phyloP scores from a whole-genome alignment of 164 flowering plant genomes.

The Dillenia turbinata region DNA sequence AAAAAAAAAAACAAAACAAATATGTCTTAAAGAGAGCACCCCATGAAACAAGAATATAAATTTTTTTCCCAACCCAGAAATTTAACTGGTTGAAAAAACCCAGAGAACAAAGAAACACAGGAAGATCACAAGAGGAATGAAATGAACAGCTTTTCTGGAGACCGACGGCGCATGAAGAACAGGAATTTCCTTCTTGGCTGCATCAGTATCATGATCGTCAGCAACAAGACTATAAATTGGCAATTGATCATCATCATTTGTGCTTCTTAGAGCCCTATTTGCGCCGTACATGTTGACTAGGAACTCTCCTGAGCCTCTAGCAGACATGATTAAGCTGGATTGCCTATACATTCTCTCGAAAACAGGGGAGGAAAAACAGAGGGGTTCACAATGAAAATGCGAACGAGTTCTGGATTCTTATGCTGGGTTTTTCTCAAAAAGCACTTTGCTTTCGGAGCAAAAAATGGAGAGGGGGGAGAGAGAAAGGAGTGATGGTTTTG shows the following conservation, averaged over 20 bases:
- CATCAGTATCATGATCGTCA: constrained; percentile 10
- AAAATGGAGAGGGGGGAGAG: neutral
- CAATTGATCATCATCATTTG: constrained; percentile 18
- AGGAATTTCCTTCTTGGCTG: constrained; percentile 39
- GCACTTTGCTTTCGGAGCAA: neutral
- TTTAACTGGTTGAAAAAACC: constrained; percentile 41
- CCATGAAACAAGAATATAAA: no score
- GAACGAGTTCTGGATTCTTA: no score
- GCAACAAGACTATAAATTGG: constrained; percentile 20
- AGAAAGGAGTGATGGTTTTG: no score
- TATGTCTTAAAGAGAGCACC: neutral
- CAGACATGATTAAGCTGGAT: no score
- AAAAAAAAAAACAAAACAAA: constrained; percentile 1
- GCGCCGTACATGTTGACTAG: constrained; percentile 28
- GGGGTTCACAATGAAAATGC: no score
- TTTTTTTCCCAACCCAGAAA: neutral
- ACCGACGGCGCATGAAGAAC: constrained; percentile 14
- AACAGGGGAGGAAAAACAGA: no score
- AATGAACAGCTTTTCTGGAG: constrained; percentile 41
- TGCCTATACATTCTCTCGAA: no score
- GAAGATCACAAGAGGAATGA: constrained; percentile 53
- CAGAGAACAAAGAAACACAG: constrained; percentile 54
- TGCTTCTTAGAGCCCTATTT: constrained; percentile 22
- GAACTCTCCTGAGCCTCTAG: constrained; percentile 45
- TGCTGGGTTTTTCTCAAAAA: no score